Conservation (phyloP, 441 rosid species). For the Arabidopsis lyrata region DNA sequence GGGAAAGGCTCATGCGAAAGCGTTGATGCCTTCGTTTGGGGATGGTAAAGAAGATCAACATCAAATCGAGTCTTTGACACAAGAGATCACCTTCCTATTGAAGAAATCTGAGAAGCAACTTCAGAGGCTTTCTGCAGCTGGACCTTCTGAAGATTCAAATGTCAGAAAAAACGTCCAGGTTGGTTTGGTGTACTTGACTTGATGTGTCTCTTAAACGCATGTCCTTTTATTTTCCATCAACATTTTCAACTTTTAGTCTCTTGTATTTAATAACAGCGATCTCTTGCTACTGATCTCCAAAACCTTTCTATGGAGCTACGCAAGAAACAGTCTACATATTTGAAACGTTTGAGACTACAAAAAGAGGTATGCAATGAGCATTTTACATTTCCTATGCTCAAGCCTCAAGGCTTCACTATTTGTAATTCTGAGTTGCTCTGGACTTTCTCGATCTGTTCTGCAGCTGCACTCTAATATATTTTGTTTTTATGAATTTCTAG, state of each 20-base stretch:
- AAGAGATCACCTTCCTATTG: slow-evolving; percentile 70
- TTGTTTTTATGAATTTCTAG: neutral
- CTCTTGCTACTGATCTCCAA: slow-evolving; percentile 97
- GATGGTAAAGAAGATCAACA: slow-evolving; percentile 91
- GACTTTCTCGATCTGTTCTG: slow-evolving; percentile 11
- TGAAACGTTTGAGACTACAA: slow-evolving; percentile 90
- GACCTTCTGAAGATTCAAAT: slow-evolving; percentile 87
- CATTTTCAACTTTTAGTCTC: neutral
- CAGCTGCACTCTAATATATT: neutral
- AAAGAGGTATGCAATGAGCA: slow-evolving; percentile 63
- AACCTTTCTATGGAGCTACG: slow-evolving; percentile 91
- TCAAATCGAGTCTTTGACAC: slow-evolving; percentile 77
- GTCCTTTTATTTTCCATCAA: neutral
- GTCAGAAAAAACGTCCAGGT: slow-evolving; percentile 94
- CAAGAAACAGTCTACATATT: slow-evolving; percentile 89
- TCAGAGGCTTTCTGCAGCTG: slow-evolving; percentile 71
- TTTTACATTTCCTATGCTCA: slow-evolving; percentile 14
- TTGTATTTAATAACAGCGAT: slow-evolving; percentile 58
- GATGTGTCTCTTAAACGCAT: slow-evolving; percentile 1
- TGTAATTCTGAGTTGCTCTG: slow-evolving; percentile 19
- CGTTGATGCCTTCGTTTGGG: slow-evolving; percentile 94
- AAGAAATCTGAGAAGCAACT: slow-evolving; percentile 85
- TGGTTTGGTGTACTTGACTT: slow-evolving; percentile 41
- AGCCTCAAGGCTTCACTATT: slow-evolving; percentile 17
- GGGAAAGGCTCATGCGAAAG: slow-evolving; percentile 88